These are phyloP conservation scores for Trichosporon coremiiforme DNA, from an alignment of 1,284 basidiomycete genomes.

Conservation along the genomic window DNA sequence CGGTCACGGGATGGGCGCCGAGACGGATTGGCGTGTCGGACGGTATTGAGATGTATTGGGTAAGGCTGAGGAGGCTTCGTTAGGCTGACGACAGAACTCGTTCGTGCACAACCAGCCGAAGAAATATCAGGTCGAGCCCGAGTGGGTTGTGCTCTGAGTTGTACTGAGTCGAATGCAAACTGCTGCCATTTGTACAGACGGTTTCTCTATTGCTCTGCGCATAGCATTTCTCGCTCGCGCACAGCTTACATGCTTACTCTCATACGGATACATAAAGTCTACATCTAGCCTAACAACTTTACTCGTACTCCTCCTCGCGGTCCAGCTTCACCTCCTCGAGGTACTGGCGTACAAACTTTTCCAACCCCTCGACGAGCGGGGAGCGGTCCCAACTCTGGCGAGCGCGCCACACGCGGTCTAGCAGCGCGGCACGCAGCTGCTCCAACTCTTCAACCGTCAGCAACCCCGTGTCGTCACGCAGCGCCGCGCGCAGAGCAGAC, in stretches of 20 bases:
- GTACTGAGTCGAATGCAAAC: too few relatives aligned
- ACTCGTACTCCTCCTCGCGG: constrained; percentile 21
- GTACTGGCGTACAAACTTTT: constrained; percentile 29
- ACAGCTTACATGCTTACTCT: not conserved
- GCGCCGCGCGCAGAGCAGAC: constrained; percentile 29
- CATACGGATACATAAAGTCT: constrained; percentile 7
- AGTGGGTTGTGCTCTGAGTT: not conserved
- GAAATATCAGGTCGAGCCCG: not conserved
- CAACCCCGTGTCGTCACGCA: constrained; percentile 58
- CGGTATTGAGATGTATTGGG: constrained; percentile 59
- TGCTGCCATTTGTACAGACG: too few relatives aligned
- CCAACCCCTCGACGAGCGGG: constrained; percentile 65
- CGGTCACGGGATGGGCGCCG: constrained; percentile 61
- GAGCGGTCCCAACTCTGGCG: constrained; percentile 81
- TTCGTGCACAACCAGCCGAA: not conserved
- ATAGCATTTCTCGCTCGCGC: too few relatives aligned
- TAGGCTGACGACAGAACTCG: not conserved
- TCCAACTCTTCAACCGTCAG: constrained; percentile 88
- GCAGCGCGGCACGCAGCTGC: constrained; percentile 81
- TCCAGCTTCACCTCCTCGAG: constrained; percentile 35
- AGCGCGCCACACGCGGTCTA: constrained; percentile 77
- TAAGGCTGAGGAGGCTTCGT: too few relatives aligned
- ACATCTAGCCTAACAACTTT: constrained; percentile 4
- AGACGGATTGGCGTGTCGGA: constrained; percentile 59
- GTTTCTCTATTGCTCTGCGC: too few relatives aligned